Evolutionary conservation across 768 basidiomycete species (phyloP), one percentile per base, ranked within the genome.

Genomic region (Asterophora lycoperdoides): DNA sequence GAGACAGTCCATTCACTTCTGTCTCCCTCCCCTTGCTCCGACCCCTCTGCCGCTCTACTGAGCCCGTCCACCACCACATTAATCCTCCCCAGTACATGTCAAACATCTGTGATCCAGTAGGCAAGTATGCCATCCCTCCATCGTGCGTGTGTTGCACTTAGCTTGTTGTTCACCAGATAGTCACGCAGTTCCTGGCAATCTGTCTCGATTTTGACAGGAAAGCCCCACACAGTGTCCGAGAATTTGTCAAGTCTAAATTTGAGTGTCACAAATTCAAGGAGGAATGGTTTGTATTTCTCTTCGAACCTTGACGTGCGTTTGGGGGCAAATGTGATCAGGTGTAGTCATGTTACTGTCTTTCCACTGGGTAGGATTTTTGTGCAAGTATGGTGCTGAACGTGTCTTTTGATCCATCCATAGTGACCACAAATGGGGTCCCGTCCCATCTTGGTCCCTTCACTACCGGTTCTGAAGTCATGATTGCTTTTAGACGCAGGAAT

Each of bases 361-460:
- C 29, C 29, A 10, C 29, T 29, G 6, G 29, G 29, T 29, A 29
- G 29, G 6, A 29, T 10, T 10, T 10, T 29, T 29, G 29, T 10
- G 29, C 29, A 5, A 29, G 29, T 29, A 29, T 10, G 5, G 29
- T 10, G 29, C 29, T 10, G 10, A 29, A 29, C 29, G 29, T 10
- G 29, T 29, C 29, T 29, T 29, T 29, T 10, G 2, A 4, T 38
- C n/a, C 67, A 41, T 73, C 67, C 1, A 64, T 68, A 0, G 62
- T 68, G 4, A 72, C 48, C 1, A 70, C 62, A 51, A 73, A 59
- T 28, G 48, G 57, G 13, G 57, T 60, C 0, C 66, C 65, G 40
- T 73, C 68, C 36, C 35, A 75, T 6, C 51, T 35, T 1, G 68
- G 68, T 0, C 55, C 52, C 17, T 48, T 30, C 2, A 72, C 52